These are phyloP conservation scores for Phanerochaete carnosa DNA, from an alignment of 768 basidiomycete species.

Conservation along the genomic window DNA sequence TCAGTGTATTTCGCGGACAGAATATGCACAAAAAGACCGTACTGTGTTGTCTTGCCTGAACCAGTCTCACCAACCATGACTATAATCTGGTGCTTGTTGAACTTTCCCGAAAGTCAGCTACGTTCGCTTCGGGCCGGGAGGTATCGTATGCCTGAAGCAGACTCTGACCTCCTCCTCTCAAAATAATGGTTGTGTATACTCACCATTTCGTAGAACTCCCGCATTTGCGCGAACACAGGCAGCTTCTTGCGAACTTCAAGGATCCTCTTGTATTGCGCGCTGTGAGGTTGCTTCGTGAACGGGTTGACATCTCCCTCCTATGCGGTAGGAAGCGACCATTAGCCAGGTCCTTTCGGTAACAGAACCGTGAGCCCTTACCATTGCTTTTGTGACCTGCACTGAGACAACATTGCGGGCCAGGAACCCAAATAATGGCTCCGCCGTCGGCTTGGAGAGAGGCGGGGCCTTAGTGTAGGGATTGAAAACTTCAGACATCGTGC, in stretches of 20 bases:
- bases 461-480: slow-evolving; percentile 23
- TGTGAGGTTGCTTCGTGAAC: slow-evolving; percentile 79
- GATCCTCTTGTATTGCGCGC: slow-evolving; percentile 82
- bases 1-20: slow-evolving; percentile 11
- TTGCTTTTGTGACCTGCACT: slow-evolving; percentile 20
- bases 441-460: slow-evolving; percentile 10
- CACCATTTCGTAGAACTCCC: slow-evolving; percentile 87
- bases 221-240: slow-evolving; percentile 91
- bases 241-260: slow-evolving; percentile 81
- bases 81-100: slow-evolving; percentile 77
- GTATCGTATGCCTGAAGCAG: slow-evolving; percentile 22
- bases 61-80: slow-evolving; percentile 95
- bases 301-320: slow-evolving; percentile 83
- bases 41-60: slow-evolving; percentile 96
- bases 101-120: slow-evolving; percentile 42
- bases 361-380: slow-evolving; percentile 16
- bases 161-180: slow-evolving; percentile 27
- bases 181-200: slow-evolving; percentile 29
- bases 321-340: background rate
- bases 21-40: slow-evolving; percentile 24
- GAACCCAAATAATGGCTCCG: slow-evolving; percentile 25
- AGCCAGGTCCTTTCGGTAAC: background rate
- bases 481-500: slow-evolving; percentile 8
- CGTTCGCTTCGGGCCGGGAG: slow-evolving; percentile 15
- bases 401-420: slow-evolving; percentile 22